Evolutionary conservation across 768 basidiomycete genomes (phyloP).

Genomic region (Psilocybe cyanescens): DNA sequence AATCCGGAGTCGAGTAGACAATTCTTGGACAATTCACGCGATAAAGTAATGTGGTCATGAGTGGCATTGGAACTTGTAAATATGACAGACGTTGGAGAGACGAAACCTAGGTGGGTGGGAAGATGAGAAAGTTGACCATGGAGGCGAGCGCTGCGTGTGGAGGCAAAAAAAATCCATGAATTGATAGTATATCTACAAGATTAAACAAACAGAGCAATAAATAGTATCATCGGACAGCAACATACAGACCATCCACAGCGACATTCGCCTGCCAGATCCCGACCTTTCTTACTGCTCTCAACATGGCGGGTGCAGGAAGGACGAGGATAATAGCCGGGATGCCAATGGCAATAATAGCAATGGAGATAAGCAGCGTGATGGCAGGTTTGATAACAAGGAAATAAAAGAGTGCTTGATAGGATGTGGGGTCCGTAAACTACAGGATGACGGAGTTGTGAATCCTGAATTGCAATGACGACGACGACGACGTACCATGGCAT

Average conservation of each 20-base stretch:
- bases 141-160: too few relatives aligned
- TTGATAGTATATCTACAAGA: background rate
- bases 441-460: background rate
- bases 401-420: slow-evolving; percentile 87
- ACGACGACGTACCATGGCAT: slow-evolving; percentile 71
- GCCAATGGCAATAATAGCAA: slow-evolving; percentile 57
- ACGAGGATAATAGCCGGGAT: slow-evolving; percentile 62
- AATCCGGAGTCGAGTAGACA: too few relatives aligned
- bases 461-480: background rate
- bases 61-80: too few relatives aligned
- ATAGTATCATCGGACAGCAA: slow-evolving; percentile 32
- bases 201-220: background rate
- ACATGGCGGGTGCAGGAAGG: slow-evolving; percentile 67
- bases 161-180: background rate
- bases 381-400: slow-evolving; percentile 87
- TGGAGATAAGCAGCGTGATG: slow-evolving; percentile 69
- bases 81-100: too few relatives aligned
- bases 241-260: slow-evolving; percentile 72
- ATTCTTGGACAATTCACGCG: too few relatives aligned
- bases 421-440: slow-evolving; percentile 81
- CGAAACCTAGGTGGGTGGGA: too few relatives aligned
- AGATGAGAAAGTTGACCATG: too few relatives aligned
- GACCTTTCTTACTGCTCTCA: slow-evolving; percentile 65
- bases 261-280: slow-evolving; percentile 87
- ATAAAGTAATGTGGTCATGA: too few relatives aligned